Percentiles rank a stretch among this genome's conserved stretches.
These are phyloP conservation scores for Talaromyces pinophilus DNA, from an alignment of 2,329 filamentous ascomycete species.

Conservation along the genomic window DNA sequence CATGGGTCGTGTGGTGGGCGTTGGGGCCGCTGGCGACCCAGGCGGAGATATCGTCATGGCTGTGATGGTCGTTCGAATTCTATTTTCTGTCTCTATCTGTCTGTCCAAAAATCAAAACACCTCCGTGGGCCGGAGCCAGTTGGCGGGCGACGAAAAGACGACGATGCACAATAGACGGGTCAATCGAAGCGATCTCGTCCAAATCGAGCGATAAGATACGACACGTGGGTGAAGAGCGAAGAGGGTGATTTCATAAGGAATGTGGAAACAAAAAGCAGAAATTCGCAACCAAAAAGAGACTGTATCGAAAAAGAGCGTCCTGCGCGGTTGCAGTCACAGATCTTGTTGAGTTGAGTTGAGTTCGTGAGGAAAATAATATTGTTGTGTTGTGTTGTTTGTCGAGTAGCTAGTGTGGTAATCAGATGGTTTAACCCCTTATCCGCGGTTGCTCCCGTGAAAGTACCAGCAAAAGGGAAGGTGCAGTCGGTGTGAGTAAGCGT, in stretches of 20 bases:
- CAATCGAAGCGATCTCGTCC: background rate
- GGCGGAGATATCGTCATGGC: slow-evolving; percentile 70
- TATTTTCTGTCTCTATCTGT: background rate
- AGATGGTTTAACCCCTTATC: slow-evolving; percentile 14
- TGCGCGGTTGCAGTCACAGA: slow-evolving; percentile 8
- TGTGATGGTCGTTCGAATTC: background rate
- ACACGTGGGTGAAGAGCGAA: background rate
- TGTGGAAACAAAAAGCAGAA: background rate
- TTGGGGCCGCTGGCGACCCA: slow-evolving; percentile 58
- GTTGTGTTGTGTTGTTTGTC: background rate
- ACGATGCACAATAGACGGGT: background rate
- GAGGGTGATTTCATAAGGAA: slow-evolving; percentile 11
- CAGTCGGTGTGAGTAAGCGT: background rate
- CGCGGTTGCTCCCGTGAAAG: slow-evolving; percentile 17
- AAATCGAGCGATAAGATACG: slow-evolving; percentile 4
- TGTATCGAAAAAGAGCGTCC: background rate
- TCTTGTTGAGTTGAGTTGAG: background rate
- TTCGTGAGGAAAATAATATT: background rate
- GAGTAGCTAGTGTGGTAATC: background rate
- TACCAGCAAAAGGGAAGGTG: slow-evolving; percentile 5
- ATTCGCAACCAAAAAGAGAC: background rate
- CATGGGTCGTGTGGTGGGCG: slow-evolving; percentile 66
- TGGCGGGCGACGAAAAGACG: background rate
- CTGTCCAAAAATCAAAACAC: slow-evolving; percentile 10
- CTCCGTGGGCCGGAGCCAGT: slow-evolving; percentile 21